Evolutionary conservation across 108 stramenopile species (phyloP).

Genomic region (Cylindrotheca fusiformis): DNA sequence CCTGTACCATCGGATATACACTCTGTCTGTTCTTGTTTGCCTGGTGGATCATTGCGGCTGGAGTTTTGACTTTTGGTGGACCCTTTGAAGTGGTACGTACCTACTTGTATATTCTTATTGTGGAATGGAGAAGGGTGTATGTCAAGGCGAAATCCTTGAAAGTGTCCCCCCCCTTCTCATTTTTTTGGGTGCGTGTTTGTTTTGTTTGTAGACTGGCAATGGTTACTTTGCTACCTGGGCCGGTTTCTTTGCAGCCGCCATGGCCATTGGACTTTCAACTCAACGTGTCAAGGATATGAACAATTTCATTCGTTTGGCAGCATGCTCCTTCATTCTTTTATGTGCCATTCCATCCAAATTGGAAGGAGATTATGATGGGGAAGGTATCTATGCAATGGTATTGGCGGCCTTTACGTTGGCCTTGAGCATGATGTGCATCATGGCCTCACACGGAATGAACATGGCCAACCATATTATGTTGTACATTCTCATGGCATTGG

Average conservation of each 20-base stretch:
- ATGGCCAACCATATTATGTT: constrained; percentile 5
- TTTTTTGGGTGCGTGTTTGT: no score
- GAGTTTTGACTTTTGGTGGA: constrained; percentile 57
- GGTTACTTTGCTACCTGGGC: constrained; percentile 71
- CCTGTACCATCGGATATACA: constrained; percentile 4
- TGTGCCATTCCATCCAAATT: constrained; percentile 19
- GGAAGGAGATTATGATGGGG: constrained; percentile 12
- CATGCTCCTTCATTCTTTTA: constrained; percentile 32
- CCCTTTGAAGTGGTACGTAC: constrained; percentile 33
- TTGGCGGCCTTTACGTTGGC: constrained; percentile 17
- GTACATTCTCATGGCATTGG: constrained; percentile 16
- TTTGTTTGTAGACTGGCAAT: constrained; percentile 52
- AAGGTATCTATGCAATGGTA: constrained; percentile 37
- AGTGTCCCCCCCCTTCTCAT: no score
- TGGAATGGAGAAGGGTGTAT: no score
- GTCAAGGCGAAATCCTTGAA: no score
- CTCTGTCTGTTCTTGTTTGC: constrained; percentile 34
- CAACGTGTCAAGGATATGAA: constrained; percentile 1
- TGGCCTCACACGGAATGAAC: not conserved
- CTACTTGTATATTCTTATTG: no score
- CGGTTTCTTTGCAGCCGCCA: constrained; percentile 17
- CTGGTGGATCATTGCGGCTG: constrained; percentile 53
- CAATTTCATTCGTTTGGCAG: constrained; percentile 18
- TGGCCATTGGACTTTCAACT: constrained; percentile 24
- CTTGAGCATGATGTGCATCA: constrained; percentile 8